Percentiles rank a stretch among this genome's conserved stretches.
phyloP scores from a whole-genome alignment of 371 early-diverging fungal genomes.

The Mortierella sp. region DNA sequence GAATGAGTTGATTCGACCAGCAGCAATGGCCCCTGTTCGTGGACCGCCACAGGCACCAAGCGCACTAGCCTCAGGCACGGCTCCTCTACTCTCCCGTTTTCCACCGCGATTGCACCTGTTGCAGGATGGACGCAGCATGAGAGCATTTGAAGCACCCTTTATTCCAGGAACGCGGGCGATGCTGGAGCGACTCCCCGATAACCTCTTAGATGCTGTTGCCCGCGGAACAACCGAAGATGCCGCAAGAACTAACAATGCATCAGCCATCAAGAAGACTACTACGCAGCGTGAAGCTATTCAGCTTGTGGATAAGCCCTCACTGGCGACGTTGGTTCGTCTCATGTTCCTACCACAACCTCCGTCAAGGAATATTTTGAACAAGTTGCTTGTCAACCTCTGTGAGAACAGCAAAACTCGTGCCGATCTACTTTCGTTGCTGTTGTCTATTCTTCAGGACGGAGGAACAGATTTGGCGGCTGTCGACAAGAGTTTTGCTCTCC shows the following conservation, averaged over 20 bases:
- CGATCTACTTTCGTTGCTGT: conserved; percentile 88
- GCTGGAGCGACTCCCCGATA: conserved; percentile 36
- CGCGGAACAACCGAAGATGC: conserved; percentile 21
- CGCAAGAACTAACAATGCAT: conserved; percentile 17
- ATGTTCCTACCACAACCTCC: conserved; percentile 85
- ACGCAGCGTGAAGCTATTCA: conserved; percentile 77
- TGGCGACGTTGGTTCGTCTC: conserved; percentile 89
- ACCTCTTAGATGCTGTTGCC: conserved; percentile 22
- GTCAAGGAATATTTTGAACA: conserved; percentile 77
- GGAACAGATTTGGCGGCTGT: conserved; percentile 82
- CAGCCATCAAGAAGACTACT: conserved; percentile 59
- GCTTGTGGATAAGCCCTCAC: conserved; percentile 83
- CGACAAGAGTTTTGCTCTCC: conserved; percentile 81
- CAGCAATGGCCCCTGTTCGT: neutral
- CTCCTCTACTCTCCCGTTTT: conserved; percentile 19
- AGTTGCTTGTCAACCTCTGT: conserved; percentile 86
- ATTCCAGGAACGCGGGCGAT: conserved; percentile 30
- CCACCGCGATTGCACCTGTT: conserved; percentile 37
- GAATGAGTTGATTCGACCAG: conserved; percentile 65
- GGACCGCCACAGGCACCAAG: neutral
- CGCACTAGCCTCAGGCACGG: neutral
- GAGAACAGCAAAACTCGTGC: conserved; percentile 90
- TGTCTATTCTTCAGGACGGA: conserved; percentile 90
- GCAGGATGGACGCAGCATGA: conserved; percentile 19
- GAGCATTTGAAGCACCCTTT: conserved; percentile 24